A percentile compares a stretch with the other conserved stretches of the same genome.
Evolutionary conservation across 306 rosid genomes (phyloP).

Genomic region (Biancaea sappan): DNA sequence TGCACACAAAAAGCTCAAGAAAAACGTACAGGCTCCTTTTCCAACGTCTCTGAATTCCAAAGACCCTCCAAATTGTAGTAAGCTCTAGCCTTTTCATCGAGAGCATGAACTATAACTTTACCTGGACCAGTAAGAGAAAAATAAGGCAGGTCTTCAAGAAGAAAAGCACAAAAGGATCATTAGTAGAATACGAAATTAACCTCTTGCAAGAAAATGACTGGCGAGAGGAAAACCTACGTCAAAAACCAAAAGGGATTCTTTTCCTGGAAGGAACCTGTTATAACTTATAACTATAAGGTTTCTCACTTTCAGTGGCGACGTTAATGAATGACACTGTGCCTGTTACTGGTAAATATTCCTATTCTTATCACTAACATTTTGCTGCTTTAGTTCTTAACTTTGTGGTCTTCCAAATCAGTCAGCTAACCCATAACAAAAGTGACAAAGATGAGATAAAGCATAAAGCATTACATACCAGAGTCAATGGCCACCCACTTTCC

Average conservation of each 20-base stretch:
- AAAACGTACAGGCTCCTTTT: conserved; percentile 43
- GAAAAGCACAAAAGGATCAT: background rate
- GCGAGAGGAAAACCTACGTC: conserved; percentile 4
- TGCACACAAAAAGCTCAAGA: conserved; percentile 44
- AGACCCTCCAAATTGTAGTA: conserved; percentile 89
- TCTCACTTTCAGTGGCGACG: background rate
- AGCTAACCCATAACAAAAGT: background rate
- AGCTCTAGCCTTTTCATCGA: conserved; percentile 92
- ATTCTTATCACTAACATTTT: background rate
- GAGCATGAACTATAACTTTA: conserved; percentile 85
- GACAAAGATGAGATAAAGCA: conserved; percentile 1
- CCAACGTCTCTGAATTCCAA: conserved; percentile 57
- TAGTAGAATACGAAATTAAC: background rate
- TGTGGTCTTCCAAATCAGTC: conserved; percentile 4
- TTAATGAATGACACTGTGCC: background rate
- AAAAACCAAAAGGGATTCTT: conserved; percentile 1
- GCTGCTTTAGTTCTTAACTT: background rate
- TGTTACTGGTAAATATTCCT: background rate
- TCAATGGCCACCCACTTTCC: conserved; percentile 97
- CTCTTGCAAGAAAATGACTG: background rate
- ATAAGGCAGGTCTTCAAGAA: background rate
- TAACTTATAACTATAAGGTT: too few species aligned
- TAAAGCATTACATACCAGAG: conserved; percentile 61
- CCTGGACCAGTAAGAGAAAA: conserved; percentile 50
- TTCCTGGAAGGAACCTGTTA: background rate